Conservation (phyloP, 78 protist species). For the Dictyostelium purpureum region DNA sequence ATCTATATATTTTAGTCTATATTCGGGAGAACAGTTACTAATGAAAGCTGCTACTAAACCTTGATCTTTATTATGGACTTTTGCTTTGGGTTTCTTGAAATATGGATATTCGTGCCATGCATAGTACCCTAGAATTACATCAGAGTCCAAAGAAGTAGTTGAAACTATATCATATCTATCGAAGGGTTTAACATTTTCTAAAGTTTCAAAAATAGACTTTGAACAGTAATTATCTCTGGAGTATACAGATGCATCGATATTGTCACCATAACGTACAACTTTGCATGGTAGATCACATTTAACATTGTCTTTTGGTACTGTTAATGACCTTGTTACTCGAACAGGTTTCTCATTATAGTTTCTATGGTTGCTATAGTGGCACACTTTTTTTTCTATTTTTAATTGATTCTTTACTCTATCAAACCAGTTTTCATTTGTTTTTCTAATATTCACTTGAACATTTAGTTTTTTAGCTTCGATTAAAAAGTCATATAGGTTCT, state of each 20-base stretch:
- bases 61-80: slow-evolving; percentile 18
- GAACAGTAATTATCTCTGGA: background rate
- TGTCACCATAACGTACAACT: background rate
- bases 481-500: background rate
- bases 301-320: background rate
- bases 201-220: slow-evolving; percentile 28
- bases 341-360: slow-evolving; percentile 9
- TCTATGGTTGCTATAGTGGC: slow-evolving; percentile 36
- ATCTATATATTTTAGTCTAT: slow-evolving; percentile 49
- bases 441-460: background rate
- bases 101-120: slow-evolving; percentile 64
- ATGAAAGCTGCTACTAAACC: slow-evolving; percentile 76
- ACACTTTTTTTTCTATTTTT: background rate
- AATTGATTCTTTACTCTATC: background rate
- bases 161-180: slow-evolving; percentile 17
- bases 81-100: slow-evolving; percentile 12
- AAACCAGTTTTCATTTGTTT: background rate
- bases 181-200: slow-evolving; percentile 45
- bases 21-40: slow-evolving; percentile 65
- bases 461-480: background rate
- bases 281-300: slow-evolving; percentile 46
- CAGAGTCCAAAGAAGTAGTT: slow-evolving; percentile 18
- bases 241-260: background rate
- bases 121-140: slow-evolving; percentile 64
- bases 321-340: background rate